Evolutionary conservation across 1,284 basidiomycete species (phyloP), one percentile per base, ranked within the genome.

Genomic region (Stygiomarasmius scandens): DNA sequence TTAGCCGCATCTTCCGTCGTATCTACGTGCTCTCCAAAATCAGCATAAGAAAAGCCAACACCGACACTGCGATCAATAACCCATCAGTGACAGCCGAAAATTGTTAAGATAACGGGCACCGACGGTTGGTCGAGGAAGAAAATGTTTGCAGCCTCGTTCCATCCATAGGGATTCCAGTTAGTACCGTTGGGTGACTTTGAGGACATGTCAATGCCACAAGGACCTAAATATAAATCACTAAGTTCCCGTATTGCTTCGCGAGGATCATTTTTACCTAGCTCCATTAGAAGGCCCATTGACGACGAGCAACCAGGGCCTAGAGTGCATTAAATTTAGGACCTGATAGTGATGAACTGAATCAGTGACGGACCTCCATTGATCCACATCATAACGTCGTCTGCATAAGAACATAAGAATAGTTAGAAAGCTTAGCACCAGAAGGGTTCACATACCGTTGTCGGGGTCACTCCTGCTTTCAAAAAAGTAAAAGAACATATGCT

Each of bases 401-500:
- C 5, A 32, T 19, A 10, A 27, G 32, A 16, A 46, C 34, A 24
- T 25, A 53, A 27, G 10, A 29, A 25, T 14, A 27, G 34, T 32
- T 23, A 22, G 38, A 3, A n/a, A 32, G 11, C 45, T 16, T 20
- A 3, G 14, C 34, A 11, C 9, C 19, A 16, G 24, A 43, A 8
- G 22, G 14, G 52, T 27, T 5, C 12, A 49, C 61, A 25, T 53
- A 78, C 79, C 80, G 51, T 79, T 78, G 16, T 79, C 78, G 1
- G 91, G 90, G 58, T 87, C 76, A 44, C 79, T 77, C 57, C 90
- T 75, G 52, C 87, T 90, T 71, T 92, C 90, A 70, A 94, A 93
- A 75, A 93, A 93, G 72, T 90, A 92, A 75, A 94, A 94, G 77
- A 92, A 94, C 46, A 77, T 36, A 56, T 76, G 74, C 58, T 75